Base-by-base conservation (phyloP, 2,329 filamentous ascomycete species). In the Gaeumannomyces tritici region DNA sequence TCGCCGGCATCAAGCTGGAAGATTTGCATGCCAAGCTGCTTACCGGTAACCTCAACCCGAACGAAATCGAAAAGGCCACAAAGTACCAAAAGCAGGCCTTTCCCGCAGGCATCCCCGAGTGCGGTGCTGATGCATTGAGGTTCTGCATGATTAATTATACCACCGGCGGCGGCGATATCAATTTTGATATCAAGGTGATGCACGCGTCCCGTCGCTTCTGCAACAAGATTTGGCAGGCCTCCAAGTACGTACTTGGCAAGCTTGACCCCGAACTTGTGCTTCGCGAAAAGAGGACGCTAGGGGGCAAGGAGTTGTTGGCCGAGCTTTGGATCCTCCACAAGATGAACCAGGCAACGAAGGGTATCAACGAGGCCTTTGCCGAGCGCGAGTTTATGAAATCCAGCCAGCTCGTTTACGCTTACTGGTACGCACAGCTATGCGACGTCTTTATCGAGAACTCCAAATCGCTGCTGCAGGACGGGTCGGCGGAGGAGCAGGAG, bases 171-270 rank as follows among this genome's bases (percentile, higher is more conserved):
- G 87, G 88, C 64, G 90, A 95, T 68, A 93, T 95, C 73, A 89
- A 87, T 69, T 89, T 95, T 68, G 90, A 98, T 70, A 88, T 97
- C 72, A 89, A 92, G 78, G 89, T 96, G 67, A 96, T 98, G 74
- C 86, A 95, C 72, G 91, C 86, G 65, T 97, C 96, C 79, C 87
- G 93, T 64, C 89, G 91, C 71, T 98, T 98, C 83, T 96, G 92
- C 73, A 96, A 96, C 81, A 96, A 96, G 81, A 96, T 92, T 70
- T 97, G 93, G 79, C 92, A 97, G 78, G 93, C 93, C 56, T 96
- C 90, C 63, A 98, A 97, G 77, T 99, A 90, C 72, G 92, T 96
- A 26, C 84, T 98, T 59, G 89, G 90, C 66, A 90, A 68, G 62
- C 64, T 69, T 8, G 65, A 66, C 63, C 42, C 35, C 21, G 77